Base-by-base conservation (phyloP, 768 basidiomycete species). In the Lactifluus piperatus region DNA sequence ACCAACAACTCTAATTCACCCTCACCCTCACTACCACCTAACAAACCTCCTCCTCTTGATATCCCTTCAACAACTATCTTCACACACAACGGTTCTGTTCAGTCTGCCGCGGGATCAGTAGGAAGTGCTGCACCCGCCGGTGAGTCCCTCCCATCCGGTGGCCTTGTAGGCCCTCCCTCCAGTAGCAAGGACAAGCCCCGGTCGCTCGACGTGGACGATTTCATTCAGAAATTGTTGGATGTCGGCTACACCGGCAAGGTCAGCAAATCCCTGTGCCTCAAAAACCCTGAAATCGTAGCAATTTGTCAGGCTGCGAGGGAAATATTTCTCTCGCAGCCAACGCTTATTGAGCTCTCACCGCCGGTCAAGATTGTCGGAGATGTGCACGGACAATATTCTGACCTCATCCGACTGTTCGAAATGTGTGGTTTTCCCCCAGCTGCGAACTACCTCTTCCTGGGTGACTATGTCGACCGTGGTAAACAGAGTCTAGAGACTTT, bases 321-420 rank as follows among this genome's bases (percentile, higher is more conserved):
- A 64, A 90, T 98, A 49, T 95, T 98, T 70, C 84, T 99, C 63
- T 84, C 81, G 69, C 97, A 99, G 70, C 97, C 97, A 9, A 97
- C 95, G 4, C 84, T 99, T 65, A 87, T 99, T 69, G 97, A 99
- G 73, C 81, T 99, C 51, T 91, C 89, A 5, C 97, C 97, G 9
- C 95, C 97, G 27, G 97, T 99, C 66, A 99, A 98, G 81, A 97
- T 99, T 64, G 97, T 98, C 18, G 97, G 97, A 27, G 97, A 99
- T 73, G 94, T 98, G 6, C 97, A 99, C 69, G 97, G 97, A 7
- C 97, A 99, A 76, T 99, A 97, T 73, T 91, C 91, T 51, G 97
- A 99, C 78, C 85, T 99, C 67, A 98, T 98, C 67, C 88, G 97
- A 54, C 75, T 99, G 47, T 99, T 99, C 68, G 97, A 98, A 73